Evolutionary conservation across 257 asterid species (phyloP), one percentile per base, ranked within the genome.

Genomic region (Pogostemon cablin): DNA sequence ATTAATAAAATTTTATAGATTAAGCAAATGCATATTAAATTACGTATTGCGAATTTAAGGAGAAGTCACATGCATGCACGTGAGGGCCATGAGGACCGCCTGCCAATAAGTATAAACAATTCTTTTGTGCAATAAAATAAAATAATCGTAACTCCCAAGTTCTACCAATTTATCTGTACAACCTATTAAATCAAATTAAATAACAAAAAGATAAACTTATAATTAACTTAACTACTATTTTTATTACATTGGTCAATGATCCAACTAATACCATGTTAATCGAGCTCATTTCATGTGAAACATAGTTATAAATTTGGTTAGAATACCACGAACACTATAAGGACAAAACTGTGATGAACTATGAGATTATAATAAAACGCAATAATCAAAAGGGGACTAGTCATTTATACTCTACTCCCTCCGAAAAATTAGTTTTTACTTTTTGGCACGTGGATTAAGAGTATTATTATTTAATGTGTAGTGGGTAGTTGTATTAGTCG

Each of bases 1-100:
- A 25, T 25, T 52, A 52, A 8, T 72, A 52, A 20, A 68, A 57
- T 7, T 58, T 9, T 15, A 55, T 35, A 56, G 50, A 68, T 53
- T 43, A 58, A 70, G 38, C 48, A 67, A 66, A 66, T 67, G 68
- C 66, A 77, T 72, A 71, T 78, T 66, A 62, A 74, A 66, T 61
- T 42, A 66, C 57, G 71, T 40, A 44, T 52, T 34, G 80, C 69
- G 75, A 65, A 65, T 75, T 61, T 69, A 62, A 78, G 76, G 79
- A 68, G 60, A 10, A 1, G 63, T 73, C 83, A 81, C 83, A 78
- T 81, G 86, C 83, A 78, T 60, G 76, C 86, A 82, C 77, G 84
- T 82, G 86, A 66, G 78, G 44, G 42, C 72, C 86, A 78, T 81
- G 86, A 78, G 86, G 80, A 48, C 75, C 83, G 77, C 70, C 79